Evolutionary conservation across 371 early-diverging fungal species (phyloP), one percentile per base, ranked within the genome.

Genomic region (Sporodiniella umbellata): DNA sequence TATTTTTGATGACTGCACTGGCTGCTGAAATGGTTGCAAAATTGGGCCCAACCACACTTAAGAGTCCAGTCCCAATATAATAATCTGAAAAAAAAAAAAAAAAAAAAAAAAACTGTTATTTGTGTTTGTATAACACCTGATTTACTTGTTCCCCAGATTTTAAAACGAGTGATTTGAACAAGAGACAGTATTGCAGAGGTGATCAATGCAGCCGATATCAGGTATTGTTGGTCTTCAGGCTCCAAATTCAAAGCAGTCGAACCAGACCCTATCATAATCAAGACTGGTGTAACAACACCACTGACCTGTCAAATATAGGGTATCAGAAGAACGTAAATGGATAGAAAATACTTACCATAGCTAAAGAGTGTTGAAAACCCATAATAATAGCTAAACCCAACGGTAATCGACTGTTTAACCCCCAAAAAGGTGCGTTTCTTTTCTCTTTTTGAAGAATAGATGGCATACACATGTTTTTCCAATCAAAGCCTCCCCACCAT

Each of bases 291-390:
- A 22, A 80, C 79, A 8, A 83, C 75, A 49, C 80, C 83, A 30
- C 77, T 76, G 64, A 71, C 80, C 82, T 80, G 50, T 80, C 53
- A 53, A 54, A 47, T 11, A 14, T n/a, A n/a, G n/a, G n/a, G n/a
- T n/a, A n/a, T 37, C 15, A n/a, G 2, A n/a, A n/a, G 0, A 37
- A n/a, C 15, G 37, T 35, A 35, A 4, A 43, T n/a, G 19, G 12
- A 44, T 10, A 19, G 15, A 33, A n/a, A 26, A 1, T 28, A 18
- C 7, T 54, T 56, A 65, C 66, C 60, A 60, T 60, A 21, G 83
- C 78, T 30, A 83, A 53, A 8, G 78, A 63, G 45, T 83, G 84
- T 31, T 84, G 84, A 38, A 84, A 77, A 5, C 84, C 84, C 72
- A 84, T 76, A 15, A 84, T 59, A 21, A 76, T 49, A 21, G 81